Conservation (phyloP, 768 basidiomycete genomes). For the Leucosporidium yakuticum region DNA sequence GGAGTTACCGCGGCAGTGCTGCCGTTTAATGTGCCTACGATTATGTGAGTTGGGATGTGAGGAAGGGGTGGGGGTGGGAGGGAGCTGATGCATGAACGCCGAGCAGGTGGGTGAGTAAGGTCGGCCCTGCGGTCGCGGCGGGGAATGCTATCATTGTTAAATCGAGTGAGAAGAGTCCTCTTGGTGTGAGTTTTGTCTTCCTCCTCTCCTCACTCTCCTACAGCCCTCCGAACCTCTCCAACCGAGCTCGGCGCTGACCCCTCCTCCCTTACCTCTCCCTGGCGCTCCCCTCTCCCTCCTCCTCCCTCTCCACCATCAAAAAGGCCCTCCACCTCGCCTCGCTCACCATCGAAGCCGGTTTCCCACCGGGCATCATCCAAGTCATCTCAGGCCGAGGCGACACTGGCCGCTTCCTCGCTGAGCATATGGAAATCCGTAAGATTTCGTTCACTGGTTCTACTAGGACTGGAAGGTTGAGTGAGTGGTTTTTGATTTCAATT, state of each 20-base stretch:
- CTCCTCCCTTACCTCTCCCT: too few species aligned
- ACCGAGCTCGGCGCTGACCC: too few species aligned
- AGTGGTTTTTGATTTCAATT: too few species aligned
- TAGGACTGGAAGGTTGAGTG: slow-evolving; percentile 12
- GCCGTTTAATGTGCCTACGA: slow-evolving; percentile 16
- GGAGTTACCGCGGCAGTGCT: slow-evolving; percentile 18
- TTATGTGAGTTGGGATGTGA: too few species aligned
- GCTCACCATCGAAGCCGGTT: slow-evolving; percentile 30
- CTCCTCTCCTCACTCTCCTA: too few species aligned
- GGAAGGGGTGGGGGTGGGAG: too few species aligned
- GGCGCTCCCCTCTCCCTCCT: too few species aligned
- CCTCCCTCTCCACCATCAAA: too few species aligned
- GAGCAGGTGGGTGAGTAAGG: slow-evolving; percentile 21
- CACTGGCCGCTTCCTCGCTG: slow-evolving; percentile 31
- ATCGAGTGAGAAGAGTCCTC: slow-evolving; percentile 27
- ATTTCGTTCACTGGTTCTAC: slow-evolving; percentile 38
- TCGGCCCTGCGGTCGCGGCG: slow-evolving; percentile 32
- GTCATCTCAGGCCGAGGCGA: slow-evolving; percentile 25
- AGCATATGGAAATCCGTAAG: slow-evolving; percentile 36
- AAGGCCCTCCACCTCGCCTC: neutral
- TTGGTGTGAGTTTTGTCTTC: too few species aligned
- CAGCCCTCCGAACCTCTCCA: too few species aligned
- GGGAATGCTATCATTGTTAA: slow-evolving; percentile 38
- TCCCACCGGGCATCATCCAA: slow-evolving; percentile 36
- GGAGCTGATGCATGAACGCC: too few species aligned